A percentile compares a stretch with the other conserved stretches of the same genome.
Conservation (phyloP, 768 basidiomycete genomes). For the Boletus rufocinnamomeus region DNA sequence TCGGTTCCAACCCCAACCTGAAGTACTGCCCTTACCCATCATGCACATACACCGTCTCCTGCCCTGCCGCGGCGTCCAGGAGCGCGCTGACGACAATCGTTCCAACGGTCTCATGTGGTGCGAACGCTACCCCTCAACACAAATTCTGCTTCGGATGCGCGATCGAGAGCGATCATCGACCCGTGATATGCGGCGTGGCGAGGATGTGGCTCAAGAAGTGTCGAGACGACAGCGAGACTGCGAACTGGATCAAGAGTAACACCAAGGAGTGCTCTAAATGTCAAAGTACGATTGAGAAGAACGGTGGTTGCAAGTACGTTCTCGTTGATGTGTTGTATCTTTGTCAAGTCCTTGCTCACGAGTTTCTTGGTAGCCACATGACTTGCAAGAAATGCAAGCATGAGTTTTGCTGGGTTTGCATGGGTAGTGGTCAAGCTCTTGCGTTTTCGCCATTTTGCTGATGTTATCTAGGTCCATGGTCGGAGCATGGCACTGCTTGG, state of each 20-base stretch:
- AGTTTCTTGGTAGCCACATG: slow-evolving; percentile 77
- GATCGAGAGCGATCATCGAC: slow-evolving; percentile 87
- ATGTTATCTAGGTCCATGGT: slow-evolving; percentile 79
- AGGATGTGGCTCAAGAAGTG: slow-evolving; percentile 97
- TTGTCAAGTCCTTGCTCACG: slow-evolving; percentile 26
- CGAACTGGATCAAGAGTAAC: slow-evolving; percentile 99
- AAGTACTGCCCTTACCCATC: slow-evolving; percentile 96
- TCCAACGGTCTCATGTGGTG: slow-evolving; percentile 86
- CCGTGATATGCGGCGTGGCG: slow-evolving; percentile 85
- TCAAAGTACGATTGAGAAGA: slow-evolving; percentile 99
- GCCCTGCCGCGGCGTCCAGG: slow-evolving; percentile 77
- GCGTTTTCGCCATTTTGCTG: neutral
- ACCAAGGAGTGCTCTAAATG: slow-evolving; percentile 98
- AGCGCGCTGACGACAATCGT: slow-evolving; percentile 74
- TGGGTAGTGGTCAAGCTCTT: slow-evolving; percentile 59
- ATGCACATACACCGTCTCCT: slow-evolving; percentile 93
- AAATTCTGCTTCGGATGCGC: slow-evolving; percentile 95
- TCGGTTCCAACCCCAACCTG: slow-evolving; percentile 76
- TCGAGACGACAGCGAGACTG: slow-evolving; percentile 95
- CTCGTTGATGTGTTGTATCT: slow-evolving; percentile 70
- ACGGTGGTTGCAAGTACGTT: slow-evolving; percentile 98
- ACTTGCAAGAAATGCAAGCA: slow-evolving; percentile 99
- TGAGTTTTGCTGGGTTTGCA: slow-evolving; percentile 99
- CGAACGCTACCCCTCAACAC: slow-evolving; percentile 57
- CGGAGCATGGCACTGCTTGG: slow-evolving; percentile 95